These are phyloP conservation scores for Aciculosporium take DNA, from an alignment of 2,329 filamentous ascomycete species.

Conservation along the genomic window DNA sequence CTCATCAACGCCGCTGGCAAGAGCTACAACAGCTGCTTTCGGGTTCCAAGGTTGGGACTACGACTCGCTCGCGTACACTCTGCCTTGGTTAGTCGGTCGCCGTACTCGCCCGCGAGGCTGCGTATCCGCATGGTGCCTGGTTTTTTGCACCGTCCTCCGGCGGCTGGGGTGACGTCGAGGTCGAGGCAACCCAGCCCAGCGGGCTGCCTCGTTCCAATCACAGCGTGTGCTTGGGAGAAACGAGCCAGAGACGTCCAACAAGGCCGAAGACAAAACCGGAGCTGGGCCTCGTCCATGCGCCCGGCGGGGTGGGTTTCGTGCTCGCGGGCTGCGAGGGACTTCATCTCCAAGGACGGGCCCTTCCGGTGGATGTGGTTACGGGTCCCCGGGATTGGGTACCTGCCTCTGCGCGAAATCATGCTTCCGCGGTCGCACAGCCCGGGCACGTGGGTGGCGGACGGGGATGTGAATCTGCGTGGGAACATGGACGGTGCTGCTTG, in stretches of 20 bases:
- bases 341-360: conserved; percentile 14
- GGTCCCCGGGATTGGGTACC: conserved; percentile 13
- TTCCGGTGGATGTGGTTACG: conserved; percentile 17
- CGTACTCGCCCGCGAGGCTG: background rate
- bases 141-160: conserved; percentile 6
- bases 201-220: conserved; percentile 15
- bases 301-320: conserved; percentile 14
- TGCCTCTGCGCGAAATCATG: conserved; percentile 16
- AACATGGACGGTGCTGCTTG: too few species aligned
- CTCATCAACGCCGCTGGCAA: conserved; percentile 20
- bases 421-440: conserved; percentile 19
- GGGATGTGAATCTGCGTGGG: too few species aligned
- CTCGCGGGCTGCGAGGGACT: conserved; percentile 19
- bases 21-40: conserved; percentile 9
- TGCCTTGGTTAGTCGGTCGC: conserved; percentile 13
- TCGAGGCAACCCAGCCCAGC: conserved; percentile 14
- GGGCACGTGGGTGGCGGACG: conserved; percentile 15
- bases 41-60: conserved; percentile 11
- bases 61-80: conserved; percentile 13
- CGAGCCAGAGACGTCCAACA: conserved; percentile 12
- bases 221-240: conserved; percentile 10
- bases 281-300: conserved; percentile 8
- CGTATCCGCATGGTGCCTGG: too few species aligned
- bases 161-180: conserved; percentile 15
- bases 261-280: conserved; percentile 6